Evolutionary conservation across 2,329 filamentous ascomycete species (phyloP).

Genomic region (Botrytis byssoidea): DNA sequence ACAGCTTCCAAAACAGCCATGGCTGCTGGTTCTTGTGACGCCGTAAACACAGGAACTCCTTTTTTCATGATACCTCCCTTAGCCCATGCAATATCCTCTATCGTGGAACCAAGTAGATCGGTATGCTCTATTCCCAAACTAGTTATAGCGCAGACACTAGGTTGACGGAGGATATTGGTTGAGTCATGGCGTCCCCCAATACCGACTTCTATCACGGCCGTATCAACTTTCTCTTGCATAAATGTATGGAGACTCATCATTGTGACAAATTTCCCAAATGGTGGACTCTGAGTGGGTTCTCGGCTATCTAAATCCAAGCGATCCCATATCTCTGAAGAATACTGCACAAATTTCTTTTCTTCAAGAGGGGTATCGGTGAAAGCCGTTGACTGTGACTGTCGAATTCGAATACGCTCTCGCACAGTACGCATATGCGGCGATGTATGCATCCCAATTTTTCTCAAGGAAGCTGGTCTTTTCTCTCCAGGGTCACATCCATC

Average conservation of each 20-base stretch:
- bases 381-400: not conserved
- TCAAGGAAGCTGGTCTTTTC: too few relatives aligned
- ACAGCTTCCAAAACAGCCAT: not conserved
- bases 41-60: slow-evolving; percentile 52
- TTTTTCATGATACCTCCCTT: slow-evolving; percentile 83
- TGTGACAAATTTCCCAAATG: not conserved
- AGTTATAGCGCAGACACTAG: not conserved
- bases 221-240: not conserved
- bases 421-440: not conserved
- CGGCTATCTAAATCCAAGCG: not conserved
- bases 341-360: not conserved
- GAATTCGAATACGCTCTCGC: not conserved
- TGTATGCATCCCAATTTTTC: not conserved
- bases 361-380: not conserved
- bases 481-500: not conserved
- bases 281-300: not conserved
- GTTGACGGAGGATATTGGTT: not conserved
- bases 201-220: not conserved
- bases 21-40: not conserved
- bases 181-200: not conserved
- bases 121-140: slow-evolving; percentile 77
- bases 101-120: slow-evolving; percentile 71
- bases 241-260: not conserved
- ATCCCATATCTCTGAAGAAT: not conserved
- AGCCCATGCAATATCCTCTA: slow-evolving; percentile 85